Base-by-base conservation (phyloP, 441 rosid species). In the Gossypium lobatum region DNA sequence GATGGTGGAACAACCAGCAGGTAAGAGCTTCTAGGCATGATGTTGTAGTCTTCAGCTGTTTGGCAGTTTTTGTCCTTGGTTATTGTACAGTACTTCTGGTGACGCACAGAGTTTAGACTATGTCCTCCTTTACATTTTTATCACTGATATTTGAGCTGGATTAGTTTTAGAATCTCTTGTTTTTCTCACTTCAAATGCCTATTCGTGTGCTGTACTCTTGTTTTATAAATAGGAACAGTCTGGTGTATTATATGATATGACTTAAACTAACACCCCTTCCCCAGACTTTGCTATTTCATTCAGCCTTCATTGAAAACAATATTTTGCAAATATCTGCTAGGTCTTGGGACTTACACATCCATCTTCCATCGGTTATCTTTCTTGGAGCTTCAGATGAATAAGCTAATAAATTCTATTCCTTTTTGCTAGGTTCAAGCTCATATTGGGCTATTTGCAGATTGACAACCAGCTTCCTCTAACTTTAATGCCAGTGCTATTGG, bases 401-500 rank as follows among this genome's bases (percentile, higher is more conserved):
- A 73, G 45, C 63, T 66, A 71, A 75, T 20, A 67, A 26, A 63
- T 37, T 57, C 9, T 76, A 8, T 64, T 78, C 4, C 60, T 37
- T 69, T 86, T 31, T 89, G 74, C 64, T 91, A 96, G 99, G 92
- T 90, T 96, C 88, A 96, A 96, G 88, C 82, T 96, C 84, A 89
- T 93, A 75, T 76, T 93, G 78, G 99, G 97, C 64, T 76, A 85
- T 82, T 73, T 93, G 85, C 99, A 96, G 87, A 85, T 96, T 73
- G 99, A 96, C 83, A 93, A 96, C 84, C 97, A 92, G 84, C 97
- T 96, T 70, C 99, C 97, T 80, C 83, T 96, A 75, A 85, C 97
- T 76, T 81, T 92, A 80, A 89, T 92, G 97, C 99, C 98, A 6
- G 98, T 96, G 77, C 80, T 93, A 20, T 82, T 93, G 85, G 97